Evolutionary conservation across 768 basidiomycete species (phyloP).

Genomic region (Cystobasidium ongulense): DNA sequence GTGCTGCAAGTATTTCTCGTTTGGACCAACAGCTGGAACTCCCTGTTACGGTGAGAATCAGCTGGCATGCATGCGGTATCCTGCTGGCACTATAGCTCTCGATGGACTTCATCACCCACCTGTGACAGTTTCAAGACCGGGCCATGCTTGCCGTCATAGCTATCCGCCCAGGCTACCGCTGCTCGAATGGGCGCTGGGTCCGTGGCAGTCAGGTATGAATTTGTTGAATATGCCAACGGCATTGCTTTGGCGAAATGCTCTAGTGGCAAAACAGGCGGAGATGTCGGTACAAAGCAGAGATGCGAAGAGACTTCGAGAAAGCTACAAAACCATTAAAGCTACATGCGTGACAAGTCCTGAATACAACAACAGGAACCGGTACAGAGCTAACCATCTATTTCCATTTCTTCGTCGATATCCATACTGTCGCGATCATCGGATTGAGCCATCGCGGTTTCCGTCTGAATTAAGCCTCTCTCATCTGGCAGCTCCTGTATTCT

Average conservation of each 20-base stretch:
- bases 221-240: neutral
- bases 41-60: slow-evolving; percentile 7
- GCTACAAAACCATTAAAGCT: too few species aligned
- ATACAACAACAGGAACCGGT: neutral
- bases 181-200: slow-evolving; percentile 13
- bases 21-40: slow-evolving; percentile 2
- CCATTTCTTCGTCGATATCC: neutral
- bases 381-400: neutral
- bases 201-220: slow-evolving; percentile 2
- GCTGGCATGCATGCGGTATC: neutral
- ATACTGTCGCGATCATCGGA: neutral
- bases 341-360: neutral
- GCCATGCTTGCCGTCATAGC: slow-evolving; percentile 3
- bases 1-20: neutral
- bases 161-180: slow-evolving; percentile 6
- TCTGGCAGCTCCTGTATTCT: neutral
- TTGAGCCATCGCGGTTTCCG: neutral
- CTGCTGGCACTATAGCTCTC: too few species aligned
- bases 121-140: slow-evolving; percentile 22
- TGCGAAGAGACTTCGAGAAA: neutral
- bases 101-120: too few species aligned
- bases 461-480: neutral
- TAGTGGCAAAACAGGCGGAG: neutral
- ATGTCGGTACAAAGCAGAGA: neutral
- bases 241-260: neutral